Evolutionary conservation across 495 filamentous ascomycete genomes (phyloP).

Genomic region (Apodospora peruviana): DNA sequence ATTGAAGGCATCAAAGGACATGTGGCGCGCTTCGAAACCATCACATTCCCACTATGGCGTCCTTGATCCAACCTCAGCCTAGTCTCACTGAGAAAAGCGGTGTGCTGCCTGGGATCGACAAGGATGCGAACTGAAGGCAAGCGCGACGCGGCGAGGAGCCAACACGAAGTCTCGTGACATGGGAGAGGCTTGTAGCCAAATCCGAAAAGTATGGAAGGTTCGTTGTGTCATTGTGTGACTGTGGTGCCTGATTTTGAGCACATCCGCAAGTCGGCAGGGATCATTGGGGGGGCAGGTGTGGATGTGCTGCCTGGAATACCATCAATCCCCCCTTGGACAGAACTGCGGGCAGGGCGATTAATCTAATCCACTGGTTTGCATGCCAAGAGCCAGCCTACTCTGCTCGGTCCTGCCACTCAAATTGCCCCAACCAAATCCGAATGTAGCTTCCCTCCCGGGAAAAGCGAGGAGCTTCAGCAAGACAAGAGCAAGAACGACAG

Average conservation of each 20-base stretch:
- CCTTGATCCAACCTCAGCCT: neutral
- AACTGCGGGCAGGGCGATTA: no score
- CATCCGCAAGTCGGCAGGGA: neutral
- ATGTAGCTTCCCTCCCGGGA: no score
- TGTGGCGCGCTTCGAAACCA: neutral
- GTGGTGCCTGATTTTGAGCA: conserved; percentile 10
- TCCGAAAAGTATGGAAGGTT: no score
- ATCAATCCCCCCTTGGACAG: no score
- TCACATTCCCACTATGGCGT: neutral
- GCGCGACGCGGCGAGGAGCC: conserved; percentile 7
- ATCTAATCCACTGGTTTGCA: no score
- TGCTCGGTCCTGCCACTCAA: no score
- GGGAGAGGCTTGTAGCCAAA: no score
- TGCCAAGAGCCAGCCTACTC: no score
- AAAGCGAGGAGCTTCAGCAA: no score
- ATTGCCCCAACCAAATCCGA: no score
- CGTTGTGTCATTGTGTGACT: neutral
- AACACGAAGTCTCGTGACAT: conserved; percentile 18
- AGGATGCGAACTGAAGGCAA: neutral
- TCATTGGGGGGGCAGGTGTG: neutral
- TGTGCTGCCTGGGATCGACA: conserved; percentile 14
- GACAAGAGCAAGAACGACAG: no score
- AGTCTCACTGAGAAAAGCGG: neutral
- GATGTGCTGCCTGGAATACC: neutral
- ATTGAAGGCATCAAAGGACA: neutral